These are phyloP conservation scores for Colletotrichum ledebouriae DNA, from an alignment of 2,329 filamentous ascomycete species.

Conservation along the genomic window DNA sequence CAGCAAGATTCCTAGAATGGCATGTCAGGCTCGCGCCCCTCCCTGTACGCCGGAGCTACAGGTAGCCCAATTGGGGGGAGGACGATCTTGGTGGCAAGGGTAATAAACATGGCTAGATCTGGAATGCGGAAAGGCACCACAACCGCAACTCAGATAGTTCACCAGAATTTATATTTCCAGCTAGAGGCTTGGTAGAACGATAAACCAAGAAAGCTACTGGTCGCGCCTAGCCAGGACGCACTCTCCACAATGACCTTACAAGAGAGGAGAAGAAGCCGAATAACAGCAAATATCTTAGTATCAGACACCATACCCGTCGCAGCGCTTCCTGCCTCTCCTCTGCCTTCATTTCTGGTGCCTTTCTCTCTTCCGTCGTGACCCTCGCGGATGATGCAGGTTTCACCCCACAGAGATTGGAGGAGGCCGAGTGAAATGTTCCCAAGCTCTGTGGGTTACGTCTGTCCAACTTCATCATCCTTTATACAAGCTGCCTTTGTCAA, in stretches of 20 bases:
- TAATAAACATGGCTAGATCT: neutral
- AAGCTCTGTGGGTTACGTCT: conserved; percentile 1
- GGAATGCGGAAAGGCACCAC: neutral
- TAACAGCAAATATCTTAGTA: conserved; percentile 13
- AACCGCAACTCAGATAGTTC: neutral
- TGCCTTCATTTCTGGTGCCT: neutral
- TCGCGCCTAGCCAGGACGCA: conserved; percentile 11
- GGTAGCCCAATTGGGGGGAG: conserved; percentile 2
- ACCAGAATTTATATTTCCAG: conserved; percentile 26
- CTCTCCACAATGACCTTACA: conserved; percentile 22
- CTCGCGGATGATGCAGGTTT: neutral
- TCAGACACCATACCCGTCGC: neutral
- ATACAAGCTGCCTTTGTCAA: conserved; percentile 22
- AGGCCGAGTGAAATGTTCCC: conserved; percentile 1
- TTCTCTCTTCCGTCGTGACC: neutral
- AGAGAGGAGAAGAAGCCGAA: conserved; percentile 22
- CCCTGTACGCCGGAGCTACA: neutral
- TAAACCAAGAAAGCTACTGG: conserved; percentile 24
- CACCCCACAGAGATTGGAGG: neutral
- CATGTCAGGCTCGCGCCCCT: neutral
- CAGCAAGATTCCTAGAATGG: conserved; percentile 1
- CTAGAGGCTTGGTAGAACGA: conserved; percentile 16
- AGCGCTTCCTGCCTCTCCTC: neutral
- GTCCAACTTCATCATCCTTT: conserved; percentile 3
- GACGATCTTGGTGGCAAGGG: neutral